These are phyloP conservation scores for Coemansia sp. DNA, from an alignment of 192 early-diverging fungal genomes.

Conservation along the genomic window DNA sequence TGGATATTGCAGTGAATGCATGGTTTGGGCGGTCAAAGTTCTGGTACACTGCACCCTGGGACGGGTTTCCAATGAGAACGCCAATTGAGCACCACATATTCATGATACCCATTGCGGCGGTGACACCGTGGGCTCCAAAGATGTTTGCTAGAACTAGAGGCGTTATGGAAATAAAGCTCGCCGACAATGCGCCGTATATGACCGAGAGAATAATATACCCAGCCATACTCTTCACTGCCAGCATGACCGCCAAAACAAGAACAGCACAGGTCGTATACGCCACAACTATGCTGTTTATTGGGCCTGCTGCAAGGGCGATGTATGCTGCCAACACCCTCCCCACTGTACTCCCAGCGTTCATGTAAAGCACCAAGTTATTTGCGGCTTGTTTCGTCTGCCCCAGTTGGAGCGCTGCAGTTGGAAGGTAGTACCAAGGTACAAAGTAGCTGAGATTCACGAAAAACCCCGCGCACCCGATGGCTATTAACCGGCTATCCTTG, in stretches of 20 bases:
- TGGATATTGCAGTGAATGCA: slow-evolving; percentile 27
- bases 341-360: slow-evolving; percentile 43
- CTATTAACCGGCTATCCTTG: slow-evolving; percentile 21
- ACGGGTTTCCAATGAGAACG: slow-evolving; percentile 40
- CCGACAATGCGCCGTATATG: slow-evolving; percentile 31
- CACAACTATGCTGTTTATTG: slow-evolving; percentile 38
- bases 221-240: slow-evolving; percentile 37
- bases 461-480: slow-evolving; percentile 25
- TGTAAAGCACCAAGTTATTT: slow-evolving; percentile 36
- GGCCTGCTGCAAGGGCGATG: slow-evolving; percentile 17
- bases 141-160: slow-evolving; percentile 29
- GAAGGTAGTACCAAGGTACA: slow-evolving; percentile 44
- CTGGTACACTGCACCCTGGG: slow-evolving; percentile 47
- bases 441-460: slow-evolving; percentile 43
- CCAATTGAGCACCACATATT: slow-evolving; percentile 44
- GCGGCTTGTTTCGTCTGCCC: slow-evolving; percentile 39
- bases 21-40: slow-evolving; percentile 28
- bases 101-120: slow-evolving; percentile 42
- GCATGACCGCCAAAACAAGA: slow-evolving; percentile 32
- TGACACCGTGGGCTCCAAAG: slow-evolving; percentile 35
- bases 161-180: slow-evolving; percentile 40
- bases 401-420: slow-evolving; percentile 38
- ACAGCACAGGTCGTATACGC: slow-evolving; percentile 30
- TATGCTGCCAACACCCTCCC: slow-evolving; percentile 34
- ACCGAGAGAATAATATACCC: slow-evolving; percentile 30